Evolutionary conservation across 176 grass and related monocot species (phyloP), one percentile per base, ranked within the genome.

Genomic region (Phoenix dactylifera): DNA sequence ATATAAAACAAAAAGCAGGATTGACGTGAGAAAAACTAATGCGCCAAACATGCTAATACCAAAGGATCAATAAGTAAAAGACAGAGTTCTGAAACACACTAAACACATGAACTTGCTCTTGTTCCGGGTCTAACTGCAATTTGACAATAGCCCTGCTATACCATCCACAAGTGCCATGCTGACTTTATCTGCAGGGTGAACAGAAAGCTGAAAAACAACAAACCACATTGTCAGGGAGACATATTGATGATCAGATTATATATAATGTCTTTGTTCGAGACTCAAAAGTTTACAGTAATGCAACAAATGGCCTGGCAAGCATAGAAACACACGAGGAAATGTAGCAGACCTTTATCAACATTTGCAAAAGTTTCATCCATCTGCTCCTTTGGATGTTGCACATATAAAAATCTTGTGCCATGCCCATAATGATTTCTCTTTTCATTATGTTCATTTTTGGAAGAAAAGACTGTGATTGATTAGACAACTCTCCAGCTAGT

Each of bases 111-210:
- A 68, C 65, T 96, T 96, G 86, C 80, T 85, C 77, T 70, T 58
- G 55, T 72, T 77, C 69, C 87, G 57, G 58, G 83, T 83, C 51
- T 26, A 68, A 53, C 68, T 55, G 15, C 92, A 96, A 71, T 68
- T 82, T 67, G 81, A 84, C 72, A 96, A 70, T 49, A 96, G 75
- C 48, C 72, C 80, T 72, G 63, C 77, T 60, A 85, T 69, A 64
- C 77, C 83, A 72, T 68, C 82, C 68, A 82, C 80, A 59, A 90
- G 35, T 7, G 87, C 67, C 66, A 83, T 88, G 71, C 92, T 90
- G 26, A 90, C 81, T 75, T 82, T 96, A 68, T 88, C 92, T 24
- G 92, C 85, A 76, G 80, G 74, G 82, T 96, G 92, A 76, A 86
- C 62, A 82, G 68, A 77, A 74, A 96, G 70, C 92, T 96, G 51